Evolutionary conservation across 192 early-diverging fungal genomes (phyloP), one percentile per base, ranked within the genome.

Genomic region (Entophlyctis luteolus): DNA sequence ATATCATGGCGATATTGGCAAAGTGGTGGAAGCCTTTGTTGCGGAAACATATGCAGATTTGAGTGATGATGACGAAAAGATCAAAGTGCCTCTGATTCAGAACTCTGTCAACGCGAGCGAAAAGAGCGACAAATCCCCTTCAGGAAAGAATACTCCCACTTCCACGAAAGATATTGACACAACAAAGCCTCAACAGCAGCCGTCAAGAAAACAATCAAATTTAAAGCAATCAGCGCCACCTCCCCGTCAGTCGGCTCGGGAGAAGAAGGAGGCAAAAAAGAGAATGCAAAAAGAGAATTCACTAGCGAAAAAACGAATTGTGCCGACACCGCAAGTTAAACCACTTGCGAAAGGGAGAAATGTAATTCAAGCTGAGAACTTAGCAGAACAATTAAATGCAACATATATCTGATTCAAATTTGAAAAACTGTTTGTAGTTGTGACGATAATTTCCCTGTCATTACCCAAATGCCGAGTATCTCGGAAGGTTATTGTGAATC

Each of bases 231-330:
- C n/a, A 56, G 10, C 23, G 12, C 23, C 8, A 56, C 10, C 23
- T 56, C 18, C 28, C 25, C 8, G 8, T 52, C 49, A 18, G 18
- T 52, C 49, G 25, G 55, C 12, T 12, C 55, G 12, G 6, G 33
- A 56, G 5, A 56, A 33, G 38, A 27, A 35, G 25, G 25, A 20
- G 14, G 48, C 16, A 18, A 72, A 72, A 37, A 72, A 72, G 62
- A 52, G 48, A 52, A 20, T 29, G 39, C 48, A 58, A 35, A 72
- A 72, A 52, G 63, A 54, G 54, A 39, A 55, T 22, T 29, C 71
- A 28, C 23, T 72, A 4, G 71, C 50, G 10, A 72, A 67, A 47
- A 72, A 72, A 52, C 63, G 71, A 31, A 65, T 35, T 23, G 39
- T 4, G 42, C 27, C 39, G 6, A 31, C 53, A 36, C 27, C 59